These are phyloP conservation scores for Hymenoscyphus linearis DNA, from an alignment of 2,329 filamentous ascomycete species.

Conservation along the genomic window DNA sequence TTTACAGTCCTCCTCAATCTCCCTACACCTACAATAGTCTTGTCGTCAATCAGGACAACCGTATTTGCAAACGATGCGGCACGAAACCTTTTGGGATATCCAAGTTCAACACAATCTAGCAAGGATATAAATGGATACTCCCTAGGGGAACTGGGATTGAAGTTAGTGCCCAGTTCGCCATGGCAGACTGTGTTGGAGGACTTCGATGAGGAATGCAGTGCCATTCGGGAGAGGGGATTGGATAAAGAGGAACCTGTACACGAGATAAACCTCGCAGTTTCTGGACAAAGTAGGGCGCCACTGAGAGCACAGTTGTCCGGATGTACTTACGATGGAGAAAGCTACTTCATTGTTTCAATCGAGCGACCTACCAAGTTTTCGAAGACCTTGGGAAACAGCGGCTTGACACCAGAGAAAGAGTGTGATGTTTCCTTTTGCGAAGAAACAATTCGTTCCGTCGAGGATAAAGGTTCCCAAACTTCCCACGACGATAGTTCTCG, in stretches of 20 bases:
- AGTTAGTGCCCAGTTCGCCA: background rate
- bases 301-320: background rate
- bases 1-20: conserved; percentile 18
- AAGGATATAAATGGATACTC: background rate
- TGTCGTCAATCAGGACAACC: conserved; percentile 13
- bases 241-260: background rate
- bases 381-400: background rate
- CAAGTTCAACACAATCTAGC: background rate
- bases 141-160: background rate
- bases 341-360: background rate
- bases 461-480: conserved; percentile 3
- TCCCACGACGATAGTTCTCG: conserved; percentile 14
- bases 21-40: conserved; percentile 19
- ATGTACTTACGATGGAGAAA: background rate
- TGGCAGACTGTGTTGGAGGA: background rate
- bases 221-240: background rate
- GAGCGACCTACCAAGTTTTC: background rate
- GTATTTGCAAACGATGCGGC: background rate
- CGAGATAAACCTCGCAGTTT: background rate
- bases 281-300: background rate
- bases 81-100: background rate
- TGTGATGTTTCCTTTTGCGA: background rate
- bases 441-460: background rate
- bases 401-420: background rate
- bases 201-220: background rate